A percentile compares a stretch with the other conserved stretches of the same genome.
Evolutionary conservation across 1,284 basidiomycete species (phyloP).

Genomic region (Abortiporus biennis): DNA sequence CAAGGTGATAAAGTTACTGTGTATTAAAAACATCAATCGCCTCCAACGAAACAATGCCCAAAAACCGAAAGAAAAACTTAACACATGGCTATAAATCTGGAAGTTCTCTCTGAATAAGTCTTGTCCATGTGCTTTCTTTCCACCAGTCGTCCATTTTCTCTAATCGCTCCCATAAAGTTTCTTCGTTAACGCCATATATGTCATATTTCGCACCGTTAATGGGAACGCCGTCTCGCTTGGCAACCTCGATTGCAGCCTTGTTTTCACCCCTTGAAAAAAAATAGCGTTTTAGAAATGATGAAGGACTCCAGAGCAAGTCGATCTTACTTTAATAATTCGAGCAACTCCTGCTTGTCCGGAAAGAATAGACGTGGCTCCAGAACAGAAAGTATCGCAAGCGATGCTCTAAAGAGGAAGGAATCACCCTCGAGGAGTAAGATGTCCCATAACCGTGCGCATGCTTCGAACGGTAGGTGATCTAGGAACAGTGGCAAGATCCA

Average conservation of each 20-base stretch:
- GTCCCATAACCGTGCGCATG: conserved; percentile 86
- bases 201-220: conserved; percentile 78
- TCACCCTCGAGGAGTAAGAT: conserved; percentile 86
- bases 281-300: background rate
- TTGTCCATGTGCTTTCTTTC: conserved; percentile 86
- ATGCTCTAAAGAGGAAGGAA: conserved; percentile 78
- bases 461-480: conserved; percentile 84
- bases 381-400: conserved; percentile 79
- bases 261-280: conserved; percentile 63
- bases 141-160: conserved; percentile 86
- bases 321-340: conserved; percentile 63
- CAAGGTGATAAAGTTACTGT: too few relatives aligned
- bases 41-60: too few relatives aligned
- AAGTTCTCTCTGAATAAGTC: conserved; percentile 80
- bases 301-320: background rate
- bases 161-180: conserved; percentile 74
- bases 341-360: conserved; percentile 70
- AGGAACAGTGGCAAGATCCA: conserved; percentile 85
- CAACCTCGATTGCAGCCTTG: conserved; percentile 77
- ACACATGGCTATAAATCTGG: conserved; percentile 82
- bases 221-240: conserved; percentile 54
- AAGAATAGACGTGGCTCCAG: conserved; percentile 86
- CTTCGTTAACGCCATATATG: conserved; percentile 84
- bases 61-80: too few relatives aligned
- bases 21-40: too few relatives aligned